phyloP scores from a whole-genome alignment of 2,329 filamentous ascomycete species.

The Fusarium sp. region DNA sequence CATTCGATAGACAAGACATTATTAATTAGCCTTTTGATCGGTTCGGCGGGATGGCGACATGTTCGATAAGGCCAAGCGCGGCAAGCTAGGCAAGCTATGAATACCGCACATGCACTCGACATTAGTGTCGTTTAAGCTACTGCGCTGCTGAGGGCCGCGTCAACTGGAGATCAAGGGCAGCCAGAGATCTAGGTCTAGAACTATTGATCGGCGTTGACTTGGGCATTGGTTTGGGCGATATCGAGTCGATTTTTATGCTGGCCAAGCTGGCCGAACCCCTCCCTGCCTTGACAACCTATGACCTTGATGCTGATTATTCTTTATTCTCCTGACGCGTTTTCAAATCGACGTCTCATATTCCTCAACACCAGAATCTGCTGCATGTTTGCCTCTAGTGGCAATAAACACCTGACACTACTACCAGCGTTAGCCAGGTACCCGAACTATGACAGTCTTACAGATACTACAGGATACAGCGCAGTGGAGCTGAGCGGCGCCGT shows the following conservation, averaged over 20 bases:
- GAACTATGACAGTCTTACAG: too few relatives aligned
- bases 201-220: conserved; percentile 31
- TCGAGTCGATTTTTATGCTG: conserved; percentile 12
- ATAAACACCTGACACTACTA: conserved; percentile 22
- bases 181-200: conserved; percentile 30
- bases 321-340: not conserved
- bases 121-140: conserved; percentile 1
- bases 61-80: conserved; percentile 34
- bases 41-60: conserved; percentile 36
- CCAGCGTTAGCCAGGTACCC: conserved; percentile 23
- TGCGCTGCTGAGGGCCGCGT: conserved; percentile 18
- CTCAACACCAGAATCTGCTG: not conserved
- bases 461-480: not conserved
- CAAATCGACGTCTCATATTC: not conserved
- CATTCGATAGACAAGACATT: conserved; percentile 32
- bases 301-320: not conserved
- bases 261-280: conserved; percentile 4
- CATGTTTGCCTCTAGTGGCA: conserved; percentile 15
- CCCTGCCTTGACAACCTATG: too few relatives aligned
- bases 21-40: conserved; percentile 22
- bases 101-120: not conserved
- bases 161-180: conserved; percentile 11
- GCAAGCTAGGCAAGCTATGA: conserved; percentile 26
- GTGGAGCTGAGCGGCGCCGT: not conserved
- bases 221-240: not conserved